A percentile compares a stretch with the other conserved stretches of the same genome.
Conservation (phyloP, 2,329 filamentous ascomycete genomes). For the Berkeleyomyces rouxiae region DNA sequence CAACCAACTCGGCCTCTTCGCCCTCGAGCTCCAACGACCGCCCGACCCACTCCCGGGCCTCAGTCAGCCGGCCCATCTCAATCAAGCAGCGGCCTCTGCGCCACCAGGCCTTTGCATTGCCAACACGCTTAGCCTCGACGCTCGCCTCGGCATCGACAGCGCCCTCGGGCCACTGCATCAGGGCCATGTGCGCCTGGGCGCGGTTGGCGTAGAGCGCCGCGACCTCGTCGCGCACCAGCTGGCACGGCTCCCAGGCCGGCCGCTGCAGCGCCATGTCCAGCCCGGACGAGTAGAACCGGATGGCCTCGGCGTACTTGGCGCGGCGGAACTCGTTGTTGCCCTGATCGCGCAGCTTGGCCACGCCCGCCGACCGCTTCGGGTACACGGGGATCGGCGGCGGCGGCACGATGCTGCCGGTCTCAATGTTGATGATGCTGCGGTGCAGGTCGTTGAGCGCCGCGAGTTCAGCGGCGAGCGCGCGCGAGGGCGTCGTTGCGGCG, state of each 20-base stretch:
- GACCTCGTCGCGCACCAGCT: slow-evolving; percentile 72
- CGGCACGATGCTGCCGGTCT: slow-evolving; percentile 47
- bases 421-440: slow-evolving; percentile 50
- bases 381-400: slow-evolving; percentile 82
- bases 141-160: slow-evolving; percentile 76
- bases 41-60: slow-evolving; percentile 65
- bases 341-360: slow-evolving; percentile 78
- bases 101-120: slow-evolving; percentile 94
- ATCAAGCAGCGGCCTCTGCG: slow-evolving; percentile 65
- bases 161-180: slow-evolving; percentile 69
- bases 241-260: slow-evolving; percentile 75
- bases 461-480: slow-evolving; percentile 47
- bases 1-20: slow-evolving; percentile 45
- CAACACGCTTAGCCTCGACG: slow-evolving; percentile 70
- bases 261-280: slow-evolving; percentile 74
- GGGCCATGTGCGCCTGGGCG: slow-evolving; percentile 75
- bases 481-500: slow-evolving; percentile 28
- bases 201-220: slow-evolving; percentile 68
- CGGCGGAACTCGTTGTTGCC: slow-evolving; percentile 76
- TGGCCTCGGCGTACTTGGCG: slow-evolving; percentile 54
- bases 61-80: slow-evolving; percentile 78
- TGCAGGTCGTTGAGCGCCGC: slow-evolving; percentile 63
- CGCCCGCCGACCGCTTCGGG: slow-evolving; percentile 74
- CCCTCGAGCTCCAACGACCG: slow-evolving; percentile 71
- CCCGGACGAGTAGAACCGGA: slow-evolving; percentile 69